A percentile compares a stretch with the other conserved stretches of the same genome.
These are phyloP conservation scores for Myxozyma sirexii DNA, from an alignment of 805 yeast species.

Conservation along the genomic window DNA sequence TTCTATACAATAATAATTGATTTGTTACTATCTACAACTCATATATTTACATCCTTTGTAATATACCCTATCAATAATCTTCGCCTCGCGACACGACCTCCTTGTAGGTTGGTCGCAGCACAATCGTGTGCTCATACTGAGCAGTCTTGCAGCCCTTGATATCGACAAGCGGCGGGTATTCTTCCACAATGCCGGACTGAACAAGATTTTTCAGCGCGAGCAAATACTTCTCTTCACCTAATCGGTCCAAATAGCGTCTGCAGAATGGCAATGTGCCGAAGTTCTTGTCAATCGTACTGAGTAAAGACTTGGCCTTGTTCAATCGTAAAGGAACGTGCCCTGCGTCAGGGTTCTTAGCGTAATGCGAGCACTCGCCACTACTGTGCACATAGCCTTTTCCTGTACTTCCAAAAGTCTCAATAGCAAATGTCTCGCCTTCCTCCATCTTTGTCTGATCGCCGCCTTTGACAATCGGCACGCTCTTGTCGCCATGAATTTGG, in stretches of 20 bases:
- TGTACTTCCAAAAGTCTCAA: slow-evolving; percentile 96
- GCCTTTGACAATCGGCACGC: slow-evolving; percentile 93
- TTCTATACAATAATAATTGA: background rate
- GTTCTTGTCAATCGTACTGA: slow-evolving; percentile 69
- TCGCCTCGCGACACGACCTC: slow-evolving; percentile 96
- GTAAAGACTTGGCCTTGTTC: slow-evolving; percentile 68
- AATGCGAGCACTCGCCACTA: slow-evolving; percentile 94
- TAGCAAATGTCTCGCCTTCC: slow-evolving; percentile 97
- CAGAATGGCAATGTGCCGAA: slow-evolving; percentile 98
- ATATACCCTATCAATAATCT: slow-evolving; percentile 68
- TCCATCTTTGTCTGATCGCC: slow-evolving; percentile 97
- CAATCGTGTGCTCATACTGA: slow-evolving; percentile 87
- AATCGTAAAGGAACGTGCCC: slow-evolving; percentile 56
- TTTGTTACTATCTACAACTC: slow-evolving; percentile 2
- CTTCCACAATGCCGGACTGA: slow-evolving; percentile 83
- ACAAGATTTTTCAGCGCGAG: slow-evolving; percentile 83
- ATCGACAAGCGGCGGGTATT: slow-evolving; percentile 91
- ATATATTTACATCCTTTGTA: background rate
- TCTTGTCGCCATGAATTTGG: slow-evolving; percentile 90
- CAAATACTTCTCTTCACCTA: slow-evolving; percentile 90
- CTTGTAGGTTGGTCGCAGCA: slow-evolving; percentile 86
- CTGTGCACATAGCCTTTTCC: slow-evolving; percentile 88
- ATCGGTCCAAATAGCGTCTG: slow-evolving; percentile 86
- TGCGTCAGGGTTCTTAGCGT: slow-evolving; percentile 63
- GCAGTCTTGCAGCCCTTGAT: slow-evolving; percentile 87